Conservation (phyloP, 257 asterid genomes). For the Plantago elongata region DNA sequence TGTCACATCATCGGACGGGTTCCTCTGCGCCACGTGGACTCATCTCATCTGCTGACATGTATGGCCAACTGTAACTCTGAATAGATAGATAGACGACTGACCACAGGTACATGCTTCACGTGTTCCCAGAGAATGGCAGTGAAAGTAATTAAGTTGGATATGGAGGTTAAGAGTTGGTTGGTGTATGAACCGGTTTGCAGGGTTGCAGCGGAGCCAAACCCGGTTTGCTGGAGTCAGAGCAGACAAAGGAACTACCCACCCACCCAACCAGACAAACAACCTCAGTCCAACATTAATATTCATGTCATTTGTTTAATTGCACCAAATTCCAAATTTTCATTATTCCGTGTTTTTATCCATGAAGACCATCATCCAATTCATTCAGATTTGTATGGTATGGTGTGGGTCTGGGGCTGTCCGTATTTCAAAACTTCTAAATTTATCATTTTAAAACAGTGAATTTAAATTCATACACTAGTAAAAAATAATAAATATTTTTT, state of each 20-base stretch:
- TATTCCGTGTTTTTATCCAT: too few species aligned
- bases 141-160: conserved; percentile 16
- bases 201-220: conserved; percentile 44
- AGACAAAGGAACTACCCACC: conserved; percentile 27
- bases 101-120: not conserved
- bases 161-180: conserved; percentile 22
- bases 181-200: not conserved
- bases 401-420: too few species aligned
- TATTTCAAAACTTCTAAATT: too few species aligned
- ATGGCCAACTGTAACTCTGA: not conserved
- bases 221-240: conserved; percentile 49
- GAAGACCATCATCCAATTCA: too few species aligned
- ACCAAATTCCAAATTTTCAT: not conserved
- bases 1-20: conserved; percentile 15
- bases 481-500: too few species aligned
- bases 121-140: conserved; percentile 24
- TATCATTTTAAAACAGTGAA: too few species aligned
- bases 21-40: conserved; percentile 35
- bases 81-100: too few species aligned
- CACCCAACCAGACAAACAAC: conserved; percentile 32
- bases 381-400: too few species aligned
- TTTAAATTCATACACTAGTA: too few species aligned
- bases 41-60: conserved; percentile 22
- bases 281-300: conserved; percentile 9
- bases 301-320: not conserved